phyloP scores from a whole-genome alignment of 2,329 filamentous ascomycete species.

The Chaetomiaceae sp. region DNA sequence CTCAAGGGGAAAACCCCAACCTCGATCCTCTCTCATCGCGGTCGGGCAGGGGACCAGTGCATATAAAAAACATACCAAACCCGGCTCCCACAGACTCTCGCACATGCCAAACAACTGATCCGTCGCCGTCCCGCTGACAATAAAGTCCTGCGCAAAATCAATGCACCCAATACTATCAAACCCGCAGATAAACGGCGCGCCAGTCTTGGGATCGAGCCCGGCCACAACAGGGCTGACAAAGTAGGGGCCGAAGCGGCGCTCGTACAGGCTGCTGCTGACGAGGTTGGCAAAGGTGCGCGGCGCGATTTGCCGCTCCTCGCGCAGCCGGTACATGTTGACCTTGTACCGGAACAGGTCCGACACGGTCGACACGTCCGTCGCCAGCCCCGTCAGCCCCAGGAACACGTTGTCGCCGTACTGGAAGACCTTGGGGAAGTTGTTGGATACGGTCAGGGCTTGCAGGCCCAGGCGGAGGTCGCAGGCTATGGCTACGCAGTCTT shows the following conservation, averaged over 20 bases:
- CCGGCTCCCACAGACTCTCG: slow-evolving; percentile 95
- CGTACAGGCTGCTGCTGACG: slow-evolving; percentile 85
- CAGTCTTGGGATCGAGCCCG: slow-evolving; percentile 88
- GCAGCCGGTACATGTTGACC: slow-evolving; percentile 98
- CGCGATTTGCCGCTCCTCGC: slow-evolving; percentile 94
- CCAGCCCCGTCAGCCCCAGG: slow-evolving; percentile 91
- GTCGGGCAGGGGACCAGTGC: too few species aligned
- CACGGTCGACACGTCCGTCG: slow-evolving; percentile 92
- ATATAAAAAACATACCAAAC: slow-evolving; percentile 62
- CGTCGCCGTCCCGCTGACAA: slow-evolving; percentile 91
- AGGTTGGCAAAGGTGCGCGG: slow-evolving; percentile 96
- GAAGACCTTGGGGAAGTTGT: slow-evolving; percentile 99
- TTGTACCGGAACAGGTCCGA: slow-evolving; percentile 98
- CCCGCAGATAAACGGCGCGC: slow-evolving; percentile 95
- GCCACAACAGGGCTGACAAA: slow-evolving; percentile 94
- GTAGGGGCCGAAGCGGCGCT: slow-evolving; percentile 92
- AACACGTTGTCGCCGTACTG: slow-evolving; percentile 85
- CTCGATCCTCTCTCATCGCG: too few species aligned
- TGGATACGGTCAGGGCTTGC: slow-evolving; percentile 93
- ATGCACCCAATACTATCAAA: slow-evolving; percentile 99
- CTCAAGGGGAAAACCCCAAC: too few species aligned
- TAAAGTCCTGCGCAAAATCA: slow-evolving; percentile 99
- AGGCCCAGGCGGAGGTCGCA: slow-evolving; percentile 97
- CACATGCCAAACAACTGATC: slow-evolving; percentile 99
- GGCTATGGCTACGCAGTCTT: slow-evolving; percentile 98